Conservation (phyloP, 805 yeast genomes). For the Yueomyces sp. region DNA sequence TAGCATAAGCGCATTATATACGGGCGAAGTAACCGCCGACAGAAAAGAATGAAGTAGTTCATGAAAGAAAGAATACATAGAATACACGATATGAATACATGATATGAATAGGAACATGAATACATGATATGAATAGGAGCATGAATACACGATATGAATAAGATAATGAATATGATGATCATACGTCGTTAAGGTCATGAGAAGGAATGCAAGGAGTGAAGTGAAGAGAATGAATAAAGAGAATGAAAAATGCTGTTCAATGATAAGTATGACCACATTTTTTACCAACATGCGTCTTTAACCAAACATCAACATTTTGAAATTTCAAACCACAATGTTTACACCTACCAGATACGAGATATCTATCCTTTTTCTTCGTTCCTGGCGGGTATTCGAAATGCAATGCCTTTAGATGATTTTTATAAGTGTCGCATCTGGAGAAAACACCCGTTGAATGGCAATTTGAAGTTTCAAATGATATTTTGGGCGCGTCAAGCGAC, state of each 20-base stretch:
- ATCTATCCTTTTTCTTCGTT: slow-evolving; percentile 35
- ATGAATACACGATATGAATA: too few species aligned
- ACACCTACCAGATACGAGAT: slow-evolving; percentile 56
- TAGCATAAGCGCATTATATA: too few species aligned
- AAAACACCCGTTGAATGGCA: slow-evolving; percentile 80
- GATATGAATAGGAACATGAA: too few species aligned
- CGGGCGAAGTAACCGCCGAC: too few species aligned
- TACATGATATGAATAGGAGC: too few species aligned
- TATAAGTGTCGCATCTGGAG: slow-evolving; percentile 79
- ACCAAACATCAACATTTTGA: slow-evolving; percentile 64
- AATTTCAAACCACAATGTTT: slow-evolving; percentile 57
- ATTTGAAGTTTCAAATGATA: slow-evolving; percentile 4
- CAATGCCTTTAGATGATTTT: slow-evolving; percentile 76
- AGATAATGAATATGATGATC: too few species aligned
- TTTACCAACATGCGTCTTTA: slow-evolving; percentile 48
- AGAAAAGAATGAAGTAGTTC: too few species aligned
- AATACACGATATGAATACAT: too few species aligned
- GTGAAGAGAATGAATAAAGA: too few species aligned
- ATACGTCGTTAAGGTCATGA: not conserved
- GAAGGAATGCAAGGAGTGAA: not conserved
- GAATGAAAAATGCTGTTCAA: not conserved
- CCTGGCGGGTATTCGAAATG: slow-evolving; percentile 51
- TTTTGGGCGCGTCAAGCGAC: not conserved
- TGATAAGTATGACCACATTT: slow-evolving; percentile 16
- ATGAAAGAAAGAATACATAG: too few species aligned